Evolutionary conservation across 2,329 filamentous ascomycete species (phyloP).

Genomic region (Lasiodiplodia theobromae): DNA sequence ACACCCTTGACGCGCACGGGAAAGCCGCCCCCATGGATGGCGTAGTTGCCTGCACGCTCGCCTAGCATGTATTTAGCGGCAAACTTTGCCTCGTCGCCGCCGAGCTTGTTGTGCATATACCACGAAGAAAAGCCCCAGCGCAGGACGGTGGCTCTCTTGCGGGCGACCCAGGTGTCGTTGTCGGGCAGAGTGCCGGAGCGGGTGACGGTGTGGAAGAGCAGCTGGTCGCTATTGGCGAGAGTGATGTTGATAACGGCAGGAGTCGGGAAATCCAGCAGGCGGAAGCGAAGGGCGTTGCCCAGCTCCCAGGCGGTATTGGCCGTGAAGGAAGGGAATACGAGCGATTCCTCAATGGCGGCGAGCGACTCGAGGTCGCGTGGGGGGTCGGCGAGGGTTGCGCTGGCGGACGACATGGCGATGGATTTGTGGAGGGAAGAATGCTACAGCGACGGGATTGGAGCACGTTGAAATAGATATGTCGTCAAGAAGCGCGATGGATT

Average conservation of each 20-base stretch:
- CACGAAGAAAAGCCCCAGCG: constrained; percentile 75
- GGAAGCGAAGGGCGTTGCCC: constrained; percentile 68
- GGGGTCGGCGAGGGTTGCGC: constrained; percentile 40
- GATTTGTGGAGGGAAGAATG: too few species aligned
- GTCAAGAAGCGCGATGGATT: not conserved
- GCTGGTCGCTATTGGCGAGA: constrained; percentile 63
- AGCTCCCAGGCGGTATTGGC: constrained; percentile 70
- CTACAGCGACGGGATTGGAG: not conserved
- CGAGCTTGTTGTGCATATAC: constrained; percentile 73
- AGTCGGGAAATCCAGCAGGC: constrained; percentile 62
- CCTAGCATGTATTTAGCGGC: constrained; percentile 69
- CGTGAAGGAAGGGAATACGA: constrained; percentile 65
- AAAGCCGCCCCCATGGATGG: constrained; percentile 79
- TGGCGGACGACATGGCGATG: constrained; percentile 16
- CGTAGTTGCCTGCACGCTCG: constrained; percentile 65
- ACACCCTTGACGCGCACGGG: constrained; percentile 76
- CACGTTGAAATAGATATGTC: not conserved
- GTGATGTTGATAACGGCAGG: constrained; percentile 70
- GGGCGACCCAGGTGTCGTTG: constrained; percentile 67
- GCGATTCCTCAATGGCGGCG: constrained; percentile 50
- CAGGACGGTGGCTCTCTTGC: constrained; percentile 76
- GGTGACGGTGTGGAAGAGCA: constrained; percentile 74
- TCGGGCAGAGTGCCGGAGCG: constrained; percentile 73
- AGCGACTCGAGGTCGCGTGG: constrained; percentile 49
- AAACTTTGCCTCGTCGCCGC: constrained; percentile 70